Conservation (phyloP, 805 yeast species). For the Grigorovia yakushimaensis region DNA sequence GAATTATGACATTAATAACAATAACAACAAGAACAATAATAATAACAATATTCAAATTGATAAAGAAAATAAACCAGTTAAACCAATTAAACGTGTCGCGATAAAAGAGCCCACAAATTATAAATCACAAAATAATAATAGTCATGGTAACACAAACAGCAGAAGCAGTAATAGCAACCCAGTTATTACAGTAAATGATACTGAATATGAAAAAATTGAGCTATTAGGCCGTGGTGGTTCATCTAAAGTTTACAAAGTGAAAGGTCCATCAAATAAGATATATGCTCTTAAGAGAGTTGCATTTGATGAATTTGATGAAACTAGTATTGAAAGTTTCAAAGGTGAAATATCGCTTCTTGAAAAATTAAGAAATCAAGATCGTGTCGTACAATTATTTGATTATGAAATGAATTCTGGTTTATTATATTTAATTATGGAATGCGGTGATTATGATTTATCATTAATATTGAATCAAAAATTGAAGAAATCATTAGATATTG, state of each 20-base stretch:
- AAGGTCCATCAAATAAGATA: slow-evolving; percentile 41
- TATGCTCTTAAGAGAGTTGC: slow-evolving; percentile 77
- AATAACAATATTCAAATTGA: background rate
- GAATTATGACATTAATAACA: no score
- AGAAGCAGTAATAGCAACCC: slow-evolving; percentile 6
- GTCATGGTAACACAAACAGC: slow-evolving; percentile 1
- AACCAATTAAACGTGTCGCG: slow-evolving; percentile 2
- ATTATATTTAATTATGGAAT: slow-evolving; percentile 77
- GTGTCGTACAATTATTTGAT: slow-evolving; percentile 75
- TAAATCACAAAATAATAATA: background rate
- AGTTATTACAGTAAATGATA: slow-evolving; percentile 42
- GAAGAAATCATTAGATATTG: slow-evolving; percentile 47
- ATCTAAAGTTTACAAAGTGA: slow-evolving; percentile 80
- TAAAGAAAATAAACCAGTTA: background rate
- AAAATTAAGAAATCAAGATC: slow-evolving; percentile 45
- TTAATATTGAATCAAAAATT: slow-evolving; percentile 53
- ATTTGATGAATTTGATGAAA: slow-evolving; percentile 70
- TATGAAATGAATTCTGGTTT: slow-evolving; percentile 57
- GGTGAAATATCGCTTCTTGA: slow-evolving; percentile 77
- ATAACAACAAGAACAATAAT: no score
- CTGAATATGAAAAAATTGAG: slow-evolving; percentile 64
- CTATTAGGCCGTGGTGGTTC: slow-evolving; percentile 86
- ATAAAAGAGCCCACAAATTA: slow-evolving; percentile 3
- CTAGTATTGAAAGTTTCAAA: slow-evolving; percentile 68
- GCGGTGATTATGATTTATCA: slow-evolving; percentile 87